Evolutionary conservation across 2,329 filamentous ascomycete species (phyloP).

Genomic region (Diaporthe sp.): DNA sequence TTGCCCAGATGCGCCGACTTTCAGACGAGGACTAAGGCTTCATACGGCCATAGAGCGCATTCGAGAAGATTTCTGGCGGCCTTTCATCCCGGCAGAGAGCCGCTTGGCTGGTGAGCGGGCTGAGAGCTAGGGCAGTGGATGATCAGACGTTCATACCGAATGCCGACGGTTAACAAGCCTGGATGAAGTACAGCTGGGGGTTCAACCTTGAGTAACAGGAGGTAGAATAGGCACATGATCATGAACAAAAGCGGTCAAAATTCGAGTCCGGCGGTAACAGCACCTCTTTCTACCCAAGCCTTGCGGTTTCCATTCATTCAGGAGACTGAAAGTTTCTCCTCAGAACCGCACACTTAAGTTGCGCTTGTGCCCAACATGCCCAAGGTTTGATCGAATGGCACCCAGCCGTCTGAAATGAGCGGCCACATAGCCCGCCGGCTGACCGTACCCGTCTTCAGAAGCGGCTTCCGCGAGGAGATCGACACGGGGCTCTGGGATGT

Average conservation of each 20-base stretch:
- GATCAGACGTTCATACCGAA: not conserved
- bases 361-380: not conserved
- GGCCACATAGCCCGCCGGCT: not conserved
- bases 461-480: slow-evolving; percentile 18
- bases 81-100: slow-evolving; percentile 8
- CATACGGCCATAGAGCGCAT: not conserved
- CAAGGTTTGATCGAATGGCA: not conserved
- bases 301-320: not conserved
- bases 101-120: not conserved
- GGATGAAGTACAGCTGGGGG: not conserved
- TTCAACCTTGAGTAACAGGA: not conserved
- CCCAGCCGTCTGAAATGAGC: not conserved
- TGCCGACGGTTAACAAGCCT: not conserved
- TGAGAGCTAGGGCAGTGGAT: not conserved
- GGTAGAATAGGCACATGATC: not conserved
- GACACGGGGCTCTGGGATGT: slow-evolving; percentile 21
- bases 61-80: slow-evolving; percentile 19
- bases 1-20: not conserved
- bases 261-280: not conserved
- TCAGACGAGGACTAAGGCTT: not conserved
- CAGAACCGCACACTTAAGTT: not conserved
- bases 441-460: slow-evolving; percentile 1
- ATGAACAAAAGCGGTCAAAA: too few species aligned
- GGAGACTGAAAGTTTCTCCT: not conserved
- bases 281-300: not conserved